Evolutionary conservation across 2,329 filamentous ascomycete species (phyloP).

Genomic region (Balansia obtecta): DNA sequence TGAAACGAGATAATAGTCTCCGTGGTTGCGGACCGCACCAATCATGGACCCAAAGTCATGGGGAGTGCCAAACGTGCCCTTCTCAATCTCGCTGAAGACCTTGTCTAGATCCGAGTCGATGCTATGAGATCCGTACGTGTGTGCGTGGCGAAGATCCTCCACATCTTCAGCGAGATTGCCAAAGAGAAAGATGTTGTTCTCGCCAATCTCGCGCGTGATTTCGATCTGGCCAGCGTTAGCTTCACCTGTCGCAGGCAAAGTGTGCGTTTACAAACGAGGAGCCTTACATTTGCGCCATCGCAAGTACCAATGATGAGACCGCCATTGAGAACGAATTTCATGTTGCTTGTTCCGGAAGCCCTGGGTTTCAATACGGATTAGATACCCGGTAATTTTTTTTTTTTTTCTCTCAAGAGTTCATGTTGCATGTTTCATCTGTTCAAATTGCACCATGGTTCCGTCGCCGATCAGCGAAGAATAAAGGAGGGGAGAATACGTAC

Average conservation of each 20-base stretch:
- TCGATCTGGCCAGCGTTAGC: conserved; percentile 48
- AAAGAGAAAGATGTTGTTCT: conserved; percentile 97
- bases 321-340: conserved; percentile 98
- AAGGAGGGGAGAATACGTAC: conserved; percentile 24
- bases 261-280: too few species aligned
- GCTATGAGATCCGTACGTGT: conserved; percentile 70
- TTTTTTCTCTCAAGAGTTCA: background rate
- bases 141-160: conserved; percentile 82
- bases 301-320: conserved; percentile 96
- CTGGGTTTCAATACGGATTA: conserved; percentile 18
- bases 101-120: conserved; percentile 65
- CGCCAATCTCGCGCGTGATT: conserved; percentile 92
- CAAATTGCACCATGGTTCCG: too few species aligned
- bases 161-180: conserved; percentile 93
- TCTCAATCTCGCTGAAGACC: conserved; percentile 76
- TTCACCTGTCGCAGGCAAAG: background rate
- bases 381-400: background rate
- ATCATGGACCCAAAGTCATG: conserved; percentile 72
- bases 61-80: conserved; percentile 68
- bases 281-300: conserved; percentile 85
- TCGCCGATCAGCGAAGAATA: background rate
- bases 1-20: conserved; percentile 94
- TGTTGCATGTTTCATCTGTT: too few species aligned
- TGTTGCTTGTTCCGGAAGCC: conserved; percentile 83
- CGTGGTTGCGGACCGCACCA: conserved; percentile 77